Conservation (phyloP, 2,329 filamentous ascomycete genomes). For the Exophiala sideris region DNA sequence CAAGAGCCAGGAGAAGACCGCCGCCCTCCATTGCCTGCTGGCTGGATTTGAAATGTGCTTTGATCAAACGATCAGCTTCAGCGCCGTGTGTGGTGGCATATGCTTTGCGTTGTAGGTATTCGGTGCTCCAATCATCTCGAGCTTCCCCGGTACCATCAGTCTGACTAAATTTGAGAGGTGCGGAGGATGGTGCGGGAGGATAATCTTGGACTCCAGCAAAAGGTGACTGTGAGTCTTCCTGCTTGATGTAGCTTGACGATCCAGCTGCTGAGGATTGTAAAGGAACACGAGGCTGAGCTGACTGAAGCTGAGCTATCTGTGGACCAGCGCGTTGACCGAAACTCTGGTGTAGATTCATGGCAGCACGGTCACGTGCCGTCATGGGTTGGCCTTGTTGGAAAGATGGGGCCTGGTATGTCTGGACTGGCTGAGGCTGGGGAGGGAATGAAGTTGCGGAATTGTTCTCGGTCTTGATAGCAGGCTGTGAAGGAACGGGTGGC, state of each 20-base stretch:
- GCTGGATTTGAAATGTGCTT: constrained; percentile 41
- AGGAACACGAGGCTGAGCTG: constrained; percentile 30
- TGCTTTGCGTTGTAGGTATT: constrained; percentile 43
- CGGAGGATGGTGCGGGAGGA: constrained; percentile 31
- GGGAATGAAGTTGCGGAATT: constrained; percentile 19
- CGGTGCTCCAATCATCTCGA: constrained; percentile 52
- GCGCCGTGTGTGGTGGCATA: constrained; percentile 36
- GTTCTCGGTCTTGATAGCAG: constrained; percentile 23
- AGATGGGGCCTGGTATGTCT: constrained; percentile 31
- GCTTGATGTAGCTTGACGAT: constrained; percentile 33
- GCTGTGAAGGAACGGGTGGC: constrained; percentile 26
- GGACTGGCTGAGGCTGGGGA: constrained; percentile 13
- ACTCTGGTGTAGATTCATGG: constrained; percentile 26
- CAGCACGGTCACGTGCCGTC: constrained; percentile 28
- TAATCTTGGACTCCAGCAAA: constrained; percentile 20
- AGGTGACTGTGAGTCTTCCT: constrained; percentile 18
- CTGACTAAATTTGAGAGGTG: constrained; percentile 53
- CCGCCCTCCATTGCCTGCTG: constrained; percentile 45
- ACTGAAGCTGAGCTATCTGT: constrained; percentile 31
- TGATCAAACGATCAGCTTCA: constrained; percentile 39
- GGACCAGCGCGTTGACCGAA: constrained; percentile 29
- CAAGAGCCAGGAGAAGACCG: constrained; percentile 43
- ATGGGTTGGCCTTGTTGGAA: constrained; percentile 31
- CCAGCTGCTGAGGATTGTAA: constrained; percentile 43
- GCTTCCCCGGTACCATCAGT: constrained; percentile 70